Evolutionary conservation across 2,329 filamentous ascomycete species (phyloP), one percentile per base, ranked within the genome.

Genomic region (Apiospora saccharicola): DNA sequence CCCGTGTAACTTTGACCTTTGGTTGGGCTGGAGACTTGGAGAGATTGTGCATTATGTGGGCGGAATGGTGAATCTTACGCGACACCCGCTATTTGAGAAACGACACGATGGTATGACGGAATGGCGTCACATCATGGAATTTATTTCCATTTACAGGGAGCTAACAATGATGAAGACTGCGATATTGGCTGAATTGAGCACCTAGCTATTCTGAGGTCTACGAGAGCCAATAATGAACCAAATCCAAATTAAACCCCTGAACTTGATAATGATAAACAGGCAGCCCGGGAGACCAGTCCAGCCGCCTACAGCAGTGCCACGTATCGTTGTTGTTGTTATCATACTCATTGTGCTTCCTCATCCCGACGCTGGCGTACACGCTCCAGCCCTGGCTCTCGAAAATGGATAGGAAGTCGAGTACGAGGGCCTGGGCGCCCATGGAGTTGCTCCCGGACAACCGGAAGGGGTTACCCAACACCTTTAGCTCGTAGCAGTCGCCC

Each of bases 1-100:
- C 88, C 68, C 83, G 89, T 22, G 76, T 90, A 12, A 89, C 86
- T 22, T 74, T 91, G 75, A 83, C 86, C 6, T 89, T 91, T 77
- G 89, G 87, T 0, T 88, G 89, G 86, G 83, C 82, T 24, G 78
- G 82, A 26, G 71, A 81, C 73, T 75, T 83, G 34, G 81, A 80
- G 49, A 82, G 80, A 71, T 73, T 86, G 8, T 83, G 80, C 71
- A 79, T 86, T 41, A 76, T 88, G 67, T 83, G 83, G 14, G 82
- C 85, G 44, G 83, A 83, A 69, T 82, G 80, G 78, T 85, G 77
- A 82, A 26, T 22, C 7, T 37, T 22, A 22, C 8, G 37, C 10
- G 8, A 8, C 16, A 19, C 26, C 3, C 16, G 19, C 7, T 16
- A n/a, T 37, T 2, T 14, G 22, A 6, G 53, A 14, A 19, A 34